A percentile compares a stretch with the other conserved stretches of the same genome.
Evolutionary conservation across 306 rosid species (phyloP).

Genomic region (Alnus rubra): DNA sequence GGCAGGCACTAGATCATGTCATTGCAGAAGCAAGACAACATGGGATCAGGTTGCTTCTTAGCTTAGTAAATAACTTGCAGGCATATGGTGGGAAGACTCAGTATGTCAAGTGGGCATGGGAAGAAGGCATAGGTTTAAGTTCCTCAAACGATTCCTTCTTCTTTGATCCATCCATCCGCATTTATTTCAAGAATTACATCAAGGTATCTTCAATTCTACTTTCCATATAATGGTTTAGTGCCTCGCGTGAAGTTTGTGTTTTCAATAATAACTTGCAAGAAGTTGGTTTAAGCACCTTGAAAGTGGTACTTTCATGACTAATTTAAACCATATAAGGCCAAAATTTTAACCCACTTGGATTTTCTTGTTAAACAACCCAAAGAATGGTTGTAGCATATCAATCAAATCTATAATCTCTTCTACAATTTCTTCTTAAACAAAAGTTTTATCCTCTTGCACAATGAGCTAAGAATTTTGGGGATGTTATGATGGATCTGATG

Average conservation of each 20-base stretch:
- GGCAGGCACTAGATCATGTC: conserved; percentile 89
- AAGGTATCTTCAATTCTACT: conserved; percentile 49
- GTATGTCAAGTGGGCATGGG: conserved; percentile 99
- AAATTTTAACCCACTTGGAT: not conserved
- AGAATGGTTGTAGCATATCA: not conserved
- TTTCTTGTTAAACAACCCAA: not conserved
- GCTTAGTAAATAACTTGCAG: conserved; percentile 90
- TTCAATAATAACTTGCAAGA: not conserved
- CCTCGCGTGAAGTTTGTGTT: not conserved
- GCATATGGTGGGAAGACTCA: conserved; percentile 96
- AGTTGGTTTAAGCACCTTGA: not conserved
- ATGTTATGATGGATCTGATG: not conserved
- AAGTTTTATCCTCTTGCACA: not conserved
- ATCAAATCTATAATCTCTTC: not conserved
- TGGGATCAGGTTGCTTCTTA: conserved; percentile 81
- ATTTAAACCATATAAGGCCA: not conserved
- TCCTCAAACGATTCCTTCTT: conserved; percentile 96
- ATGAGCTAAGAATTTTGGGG: not conserved
- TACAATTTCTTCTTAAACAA: not conserved
- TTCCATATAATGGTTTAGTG: not conserved
- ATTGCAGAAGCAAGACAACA: conserved; percentile 84
- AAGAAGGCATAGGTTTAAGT: conserved; percentile 89
- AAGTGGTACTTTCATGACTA: not conserved
- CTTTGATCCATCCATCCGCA: conserved; percentile 84
- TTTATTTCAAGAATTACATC: conserved; percentile 77